Conservation (phyloP, 352 stramenopile genomes). For the Phytophthora gonapodyides region DNA sequence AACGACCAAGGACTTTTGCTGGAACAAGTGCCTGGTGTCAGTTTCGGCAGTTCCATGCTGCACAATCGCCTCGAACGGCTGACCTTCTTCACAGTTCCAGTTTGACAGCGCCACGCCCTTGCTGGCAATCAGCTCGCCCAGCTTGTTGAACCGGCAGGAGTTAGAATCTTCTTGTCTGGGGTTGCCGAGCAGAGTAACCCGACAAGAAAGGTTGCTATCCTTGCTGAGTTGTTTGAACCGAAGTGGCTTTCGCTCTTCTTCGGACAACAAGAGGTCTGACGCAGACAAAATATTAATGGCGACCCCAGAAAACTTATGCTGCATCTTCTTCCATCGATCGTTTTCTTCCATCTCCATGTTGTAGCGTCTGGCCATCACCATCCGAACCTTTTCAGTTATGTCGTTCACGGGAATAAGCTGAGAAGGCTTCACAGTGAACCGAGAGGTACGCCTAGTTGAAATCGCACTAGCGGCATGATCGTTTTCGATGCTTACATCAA, state of each 20-base stretch:
- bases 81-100: conserved; percentile 22
- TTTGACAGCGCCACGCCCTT: conserved; percentile 14
- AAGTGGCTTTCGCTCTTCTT: conserved; percentile 4
- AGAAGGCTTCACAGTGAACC: conserved; percentile 10
- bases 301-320: conserved; percentile 49
- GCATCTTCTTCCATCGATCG: conserved; percentile 33
- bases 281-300: conserved; percentile 53
- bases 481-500: conserved; percentile 52
- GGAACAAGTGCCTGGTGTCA: conserved; percentile 36
- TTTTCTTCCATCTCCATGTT: conserved; percentile 25
- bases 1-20: conserved; percentile 32
- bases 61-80: conserved; percentile 23
- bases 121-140: conserved; percentile 35
- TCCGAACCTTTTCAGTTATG: conserved; percentile 43
- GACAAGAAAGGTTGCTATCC: conserved; percentile 34
- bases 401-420: conserved; percentile 53
- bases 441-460: conserved; percentile 4
- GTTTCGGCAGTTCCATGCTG: conserved; percentile 15
- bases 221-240: conserved; percentile 20
- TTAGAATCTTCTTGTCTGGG: conserved; percentile 12
- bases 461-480: background rate
- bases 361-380: conserved; percentile 44
- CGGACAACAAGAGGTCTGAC: conserved; percentile 41
- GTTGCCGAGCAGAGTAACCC: conserved; percentile 58
- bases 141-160: conserved; percentile 11